Conservation (phyloP, 257 asterid species). For the Avicennia marina region DNA sequence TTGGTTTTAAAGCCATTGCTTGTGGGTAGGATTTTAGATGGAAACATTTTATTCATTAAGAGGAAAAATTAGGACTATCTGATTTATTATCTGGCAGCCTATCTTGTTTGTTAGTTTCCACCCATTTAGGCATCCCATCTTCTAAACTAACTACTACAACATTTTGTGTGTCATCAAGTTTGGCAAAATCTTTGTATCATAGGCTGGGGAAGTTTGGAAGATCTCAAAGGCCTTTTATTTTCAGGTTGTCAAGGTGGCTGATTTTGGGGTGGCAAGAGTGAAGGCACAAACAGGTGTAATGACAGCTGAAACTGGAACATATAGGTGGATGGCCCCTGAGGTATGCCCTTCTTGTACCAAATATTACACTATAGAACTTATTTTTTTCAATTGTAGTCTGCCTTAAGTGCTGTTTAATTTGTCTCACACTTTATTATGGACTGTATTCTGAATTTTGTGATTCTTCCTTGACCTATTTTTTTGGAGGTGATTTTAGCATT, state of each 20-base stretch:
- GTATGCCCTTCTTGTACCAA: conserved; percentile 25
- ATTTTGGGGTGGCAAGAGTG: conserved; percentile 99
- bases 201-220: conserved; percentile 16
- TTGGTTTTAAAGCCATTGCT: too few species aligned
- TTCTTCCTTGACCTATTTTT: conserved; percentile 1
- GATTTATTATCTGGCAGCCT: neutral
- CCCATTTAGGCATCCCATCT: conserved; percentile 9
- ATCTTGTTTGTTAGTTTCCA: conserved; percentile 3
- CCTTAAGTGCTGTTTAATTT: neutral
- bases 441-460: neutral
- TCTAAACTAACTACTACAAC: conserved; percentile 1
- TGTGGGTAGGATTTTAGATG: neutral
- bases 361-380: too few species aligned
- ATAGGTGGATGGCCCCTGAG: conserved; percentile 99
- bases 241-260: conserved; percentile 98
- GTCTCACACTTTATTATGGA: neutral
- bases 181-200: neutral
- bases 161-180: too few species aligned
- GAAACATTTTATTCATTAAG: neutral
- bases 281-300: conserved; percentile 93
- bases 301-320: conserved; percentile 99
- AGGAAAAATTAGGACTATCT: neutral
- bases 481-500: neutral
- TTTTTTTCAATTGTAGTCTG: neutral
- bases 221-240: conserved; percentile 18